Base-by-base conservation (phyloP, 2,329 filamentous ascomycete species). In the Phialemonium atrogriseum region DNA sequence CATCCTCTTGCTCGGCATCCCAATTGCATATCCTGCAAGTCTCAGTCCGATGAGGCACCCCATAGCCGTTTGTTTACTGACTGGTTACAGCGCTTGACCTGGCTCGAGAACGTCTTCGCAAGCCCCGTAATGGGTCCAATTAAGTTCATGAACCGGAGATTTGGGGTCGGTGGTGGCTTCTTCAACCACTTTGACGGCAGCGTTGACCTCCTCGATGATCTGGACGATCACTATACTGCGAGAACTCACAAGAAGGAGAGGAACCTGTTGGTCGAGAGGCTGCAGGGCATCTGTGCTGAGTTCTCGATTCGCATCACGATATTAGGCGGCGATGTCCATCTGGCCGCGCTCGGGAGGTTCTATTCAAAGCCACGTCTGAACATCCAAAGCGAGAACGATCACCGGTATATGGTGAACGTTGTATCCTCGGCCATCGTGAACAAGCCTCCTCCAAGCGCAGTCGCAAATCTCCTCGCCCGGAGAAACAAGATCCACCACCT, bases 101-200 rank as follows among this genome's bases (percentile, higher is more conserved):
- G 89, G 89, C 69, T 95, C 5, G 89, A 96, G 54, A 95, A 94
- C 49, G 83, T 95, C 36, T 74, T 96, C 45, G 73, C 73, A 11
- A 93, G 85, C 38, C 88, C 89, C 1, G 45, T 95, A 15, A 88
- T 95, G 50, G 87, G 82, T 0, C 87, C 88, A 0, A 77, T 95
- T 51, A 88, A 87, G 49, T 80, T 96, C 40, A 55, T 95, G 46
- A 91, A 94, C 64, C 84, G 88, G 54, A 77, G 88, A 16, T 94
- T 96, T 44, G 89, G 89, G 35, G 60, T 94, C 26, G 75, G 82
- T 5, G 88, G 87, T 29, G 77, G 78, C 32, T 66, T 95, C 26
- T 94, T 96, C 68, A 96, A 96, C 57, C 73, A 86, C 35, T 95
- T 96, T 45, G 89, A 95, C 46, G 89, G 89, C 30, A 88, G 83